Evolutionary conservation across 768 basidiomycete genomes (phyloP).

Genomic region (Boletus rubescentipes): DNA sequence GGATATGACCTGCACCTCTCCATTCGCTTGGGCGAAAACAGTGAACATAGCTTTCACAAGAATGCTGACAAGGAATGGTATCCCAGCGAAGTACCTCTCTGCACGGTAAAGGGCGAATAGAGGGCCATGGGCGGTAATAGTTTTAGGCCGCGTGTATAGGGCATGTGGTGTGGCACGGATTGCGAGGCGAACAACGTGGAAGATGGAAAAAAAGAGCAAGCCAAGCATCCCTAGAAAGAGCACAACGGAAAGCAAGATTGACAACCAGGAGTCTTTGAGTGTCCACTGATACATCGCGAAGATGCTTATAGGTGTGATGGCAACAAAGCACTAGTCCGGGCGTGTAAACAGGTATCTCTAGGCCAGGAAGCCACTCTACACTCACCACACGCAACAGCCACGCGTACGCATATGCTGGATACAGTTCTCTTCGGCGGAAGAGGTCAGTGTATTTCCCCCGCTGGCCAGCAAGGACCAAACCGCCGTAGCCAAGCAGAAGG

Average conservation of each 20-base stretch:
- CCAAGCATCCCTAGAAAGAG: constrained; percentile 52
- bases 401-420: constrained; percentile 47
- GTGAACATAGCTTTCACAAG: constrained; percentile 74
- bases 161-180: constrained; percentile 38
- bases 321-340: constrained; percentile 52
- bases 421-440: constrained; percentile 32
- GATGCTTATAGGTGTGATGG: constrained; percentile 66
- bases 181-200: constrained; percentile 50
- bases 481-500: constrained; percentile 51
- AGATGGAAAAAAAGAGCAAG: constrained; percentile 48
- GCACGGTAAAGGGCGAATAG: constrained; percentile 67
- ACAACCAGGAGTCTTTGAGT: constrained; percentile 83
- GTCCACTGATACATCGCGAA: constrained; percentile 93
- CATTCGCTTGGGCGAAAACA: constrained; percentile 58
- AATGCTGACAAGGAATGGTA: constrained; percentile 52
- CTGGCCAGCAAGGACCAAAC: constrained; percentile 32
- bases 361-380: constrained; percentile 7
- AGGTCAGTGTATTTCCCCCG: constrained; percentile 20
- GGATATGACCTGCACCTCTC: constrained; percentile 66
- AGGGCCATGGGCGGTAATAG: constrained; percentile 49
- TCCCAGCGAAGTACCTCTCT: constrained; percentile 67
- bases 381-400: constrained; percentile 72
- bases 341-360: constrained; percentile 1
- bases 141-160: constrained; percentile 36
- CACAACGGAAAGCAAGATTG: constrained; percentile 76